Conservation (phyloP, 306 rosid genomes). For the Geum urbanum region DNA sequence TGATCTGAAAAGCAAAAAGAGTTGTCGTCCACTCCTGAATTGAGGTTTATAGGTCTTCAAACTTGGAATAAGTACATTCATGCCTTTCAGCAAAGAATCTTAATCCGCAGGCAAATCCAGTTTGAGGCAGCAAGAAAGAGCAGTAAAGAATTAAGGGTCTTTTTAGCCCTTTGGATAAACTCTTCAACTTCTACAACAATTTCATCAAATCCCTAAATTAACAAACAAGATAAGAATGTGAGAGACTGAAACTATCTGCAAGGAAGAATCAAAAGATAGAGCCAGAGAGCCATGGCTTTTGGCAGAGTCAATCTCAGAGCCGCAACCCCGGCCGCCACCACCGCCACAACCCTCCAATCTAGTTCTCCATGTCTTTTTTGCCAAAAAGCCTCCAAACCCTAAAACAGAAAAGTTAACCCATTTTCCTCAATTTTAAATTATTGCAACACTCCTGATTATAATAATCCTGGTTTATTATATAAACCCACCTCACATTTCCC, state of each 20-base stretch:
- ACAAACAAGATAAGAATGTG: constrained; percentile 54
- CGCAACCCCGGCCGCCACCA: constrained; percentile 1
- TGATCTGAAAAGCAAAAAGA: constrained; percentile 22
- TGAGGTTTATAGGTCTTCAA: neutral
- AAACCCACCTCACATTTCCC: constrained; percentile 37
- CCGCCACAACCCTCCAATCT: neutral
- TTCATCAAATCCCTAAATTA: constrained; percentile 30
- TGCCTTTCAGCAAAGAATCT: constrained; percentile 53
- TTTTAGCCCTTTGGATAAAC: constrained; percentile 31
- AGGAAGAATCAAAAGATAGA: constrained; percentile 24
- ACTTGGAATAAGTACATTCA: constrained; percentile 27
- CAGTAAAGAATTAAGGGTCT: constrained; percentile 3
- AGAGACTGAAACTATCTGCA: constrained; percentile 33
- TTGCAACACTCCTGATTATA: neutral
- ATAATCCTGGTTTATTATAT: constrained; percentile 33
- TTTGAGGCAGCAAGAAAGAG: constrained; percentile 28
- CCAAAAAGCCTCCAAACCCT: constrained; percentile 33
- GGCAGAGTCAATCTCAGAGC: no score
- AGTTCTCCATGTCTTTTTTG: constrained; percentile 10
- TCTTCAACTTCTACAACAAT: constrained; percentile 3
- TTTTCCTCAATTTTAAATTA: constrained; percentile 7
- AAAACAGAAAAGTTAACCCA: constrained; percentile 10
- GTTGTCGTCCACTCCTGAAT: constrained; percentile 20
- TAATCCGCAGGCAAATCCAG: constrained; percentile 23
- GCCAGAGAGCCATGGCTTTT: neutral